These are phyloP conservation scores for Chlorella vulgaris DNA, from an alignment of 139 green algal genomes.

Conservation along the genomic window DNA sequence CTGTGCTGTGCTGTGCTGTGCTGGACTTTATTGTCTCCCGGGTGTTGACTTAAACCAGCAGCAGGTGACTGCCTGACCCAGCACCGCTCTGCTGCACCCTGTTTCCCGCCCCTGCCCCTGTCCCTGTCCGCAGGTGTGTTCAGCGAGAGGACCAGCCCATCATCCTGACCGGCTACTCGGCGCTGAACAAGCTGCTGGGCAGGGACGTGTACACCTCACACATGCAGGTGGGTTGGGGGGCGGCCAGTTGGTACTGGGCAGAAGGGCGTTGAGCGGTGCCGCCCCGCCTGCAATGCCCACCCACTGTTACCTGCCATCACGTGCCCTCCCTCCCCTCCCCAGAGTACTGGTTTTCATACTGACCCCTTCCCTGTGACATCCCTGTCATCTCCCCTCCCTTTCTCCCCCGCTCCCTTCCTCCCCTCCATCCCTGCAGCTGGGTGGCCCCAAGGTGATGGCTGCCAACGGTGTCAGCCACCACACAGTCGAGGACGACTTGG, in stretches of 20 bases:
- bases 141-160: conserved; percentile 96
- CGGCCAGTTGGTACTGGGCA: neutral
- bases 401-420: neutral
- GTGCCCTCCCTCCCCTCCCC: too few relatives aligned
- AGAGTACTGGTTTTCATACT: too few relatives aligned
- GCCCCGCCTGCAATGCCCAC: too few relatives aligned
- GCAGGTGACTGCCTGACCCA: neutral
- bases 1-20: too few relatives aligned
- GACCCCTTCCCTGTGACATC: too few relatives aligned
- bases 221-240: conserved; percentile 73
- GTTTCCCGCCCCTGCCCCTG: too few relatives aligned
- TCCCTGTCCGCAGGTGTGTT: conserved; percentile 62
- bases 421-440: conserved; percentile 70
- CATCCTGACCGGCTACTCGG: conserved; percentile 97
- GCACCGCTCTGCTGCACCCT: neutral
- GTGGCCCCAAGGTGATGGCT: conserved; percentile 94
- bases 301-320: too few relatives aligned
- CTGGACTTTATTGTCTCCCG: too few relatives aligned
- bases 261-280: neutral
- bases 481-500: conserved; percentile 93
- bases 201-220: conserved; percentile 95
- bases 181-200: conserved; percentile 98
- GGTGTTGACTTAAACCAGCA: too few relatives aligned
- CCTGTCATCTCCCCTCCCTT: neutral
- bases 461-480: conserved; percentile 95